These are phyloP conservation scores for Monosporascus sp. DNA, from an alignment of 2,329 filamentous ascomycete species.

Conservation along the genomic window DNA sequence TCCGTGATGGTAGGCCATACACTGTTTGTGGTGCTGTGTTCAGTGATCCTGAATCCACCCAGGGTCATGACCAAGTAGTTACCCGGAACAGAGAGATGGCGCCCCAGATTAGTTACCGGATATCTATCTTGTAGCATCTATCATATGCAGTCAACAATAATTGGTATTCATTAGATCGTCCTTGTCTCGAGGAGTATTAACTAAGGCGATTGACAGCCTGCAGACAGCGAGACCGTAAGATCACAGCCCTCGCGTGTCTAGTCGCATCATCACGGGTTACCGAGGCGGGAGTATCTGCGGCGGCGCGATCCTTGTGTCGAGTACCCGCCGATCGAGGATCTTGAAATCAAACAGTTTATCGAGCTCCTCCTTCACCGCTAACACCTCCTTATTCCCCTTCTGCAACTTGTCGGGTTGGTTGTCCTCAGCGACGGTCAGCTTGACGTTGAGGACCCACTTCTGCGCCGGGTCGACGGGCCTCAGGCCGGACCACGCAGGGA, in stretches of 20 bases:
- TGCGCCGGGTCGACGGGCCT: slow-evolving; percentile 43
- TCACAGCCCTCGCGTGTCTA: not conserved
- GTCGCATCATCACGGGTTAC: not conserved
- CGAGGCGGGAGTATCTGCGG: slow-evolving; percentile 11
- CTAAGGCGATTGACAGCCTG: not conserved
- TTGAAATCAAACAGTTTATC: slow-evolving; percentile 81
- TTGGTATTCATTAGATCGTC: too few species aligned
- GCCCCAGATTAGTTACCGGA: too few species aligned
- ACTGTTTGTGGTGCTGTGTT: too few species aligned
- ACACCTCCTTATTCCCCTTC: slow-evolving; percentile 48
- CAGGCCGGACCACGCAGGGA: slow-evolving; percentile 44
- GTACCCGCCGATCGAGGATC: slow-evolving; percentile 50
- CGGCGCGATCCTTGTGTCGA: slow-evolving; percentile 25
- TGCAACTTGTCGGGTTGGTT: slow-evolving; percentile 53
- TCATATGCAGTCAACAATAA: too few species aligned
- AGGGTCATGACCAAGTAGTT: too few species aligned
- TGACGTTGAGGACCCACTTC: slow-evolving; percentile 53
- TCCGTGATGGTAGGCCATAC: too few species aligned
- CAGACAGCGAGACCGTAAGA: not conserved
- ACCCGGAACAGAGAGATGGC: too few species aligned
- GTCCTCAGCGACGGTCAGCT: slow-evolving; percentile 49
- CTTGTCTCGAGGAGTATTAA: too few species aligned
- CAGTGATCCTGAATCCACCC: too few species aligned
- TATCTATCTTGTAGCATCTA: too few species aligned
- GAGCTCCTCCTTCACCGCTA: slow-evolving; percentile 60